A percentile compares a stretch with the other conserved stretches of the same genome.
phyloP scores from a whole-genome alignment of 352 stramenopile genomes.

The Phytophthora colocasiae region DNA sequence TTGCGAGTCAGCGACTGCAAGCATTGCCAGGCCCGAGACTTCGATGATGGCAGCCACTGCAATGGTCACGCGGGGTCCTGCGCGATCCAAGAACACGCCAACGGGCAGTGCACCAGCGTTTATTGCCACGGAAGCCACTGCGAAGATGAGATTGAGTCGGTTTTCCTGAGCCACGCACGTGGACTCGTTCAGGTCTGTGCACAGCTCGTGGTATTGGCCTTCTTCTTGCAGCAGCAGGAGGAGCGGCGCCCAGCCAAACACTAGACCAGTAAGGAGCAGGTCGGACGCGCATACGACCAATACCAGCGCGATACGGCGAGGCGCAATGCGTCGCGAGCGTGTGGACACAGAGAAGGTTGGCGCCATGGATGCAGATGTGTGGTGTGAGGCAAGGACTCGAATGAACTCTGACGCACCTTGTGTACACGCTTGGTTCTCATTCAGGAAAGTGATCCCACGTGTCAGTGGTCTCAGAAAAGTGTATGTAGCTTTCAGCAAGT shows the following conservation, averaged over 20 bases:
- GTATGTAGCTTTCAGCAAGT: background rate
- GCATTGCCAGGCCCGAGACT: conserved; percentile 68
- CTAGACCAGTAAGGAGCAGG: conserved; percentile 83
- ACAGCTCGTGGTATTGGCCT: conserved; percentile 83
- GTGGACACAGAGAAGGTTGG: conserved; percentile 1
- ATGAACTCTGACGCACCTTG: background rate
- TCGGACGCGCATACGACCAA: conserved; percentile 75
- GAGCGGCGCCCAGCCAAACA: conserved; percentile 90
- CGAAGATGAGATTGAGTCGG: conserved; percentile 90
- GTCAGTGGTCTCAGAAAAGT: background rate
- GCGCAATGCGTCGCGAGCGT: conserved; percentile 38
- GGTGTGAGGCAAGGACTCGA: conserved; percentile 7
- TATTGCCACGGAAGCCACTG: conserved; percentile 78
- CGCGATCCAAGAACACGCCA: conserved; percentile 80
- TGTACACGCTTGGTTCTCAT: conserved; percentile 8
- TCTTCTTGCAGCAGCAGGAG: conserved; percentile 86
- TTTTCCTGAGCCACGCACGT: conserved; percentile 81
- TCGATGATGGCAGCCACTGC: conserved; percentile 65
- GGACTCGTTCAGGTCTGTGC: conserved; percentile 33
- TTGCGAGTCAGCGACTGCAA: conserved; percentile 81
- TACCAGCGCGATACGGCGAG: conserved; percentile 70
- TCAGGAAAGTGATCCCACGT: conserved; percentile 16
- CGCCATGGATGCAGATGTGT: conserved; percentile 10
- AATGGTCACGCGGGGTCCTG: conserved; percentile 65
- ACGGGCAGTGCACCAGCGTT: conserved; percentile 82